Evolutionary conservation across 441 rosid genomes (phyloP).

Genomic region (Brassica hybrid): DNA sequence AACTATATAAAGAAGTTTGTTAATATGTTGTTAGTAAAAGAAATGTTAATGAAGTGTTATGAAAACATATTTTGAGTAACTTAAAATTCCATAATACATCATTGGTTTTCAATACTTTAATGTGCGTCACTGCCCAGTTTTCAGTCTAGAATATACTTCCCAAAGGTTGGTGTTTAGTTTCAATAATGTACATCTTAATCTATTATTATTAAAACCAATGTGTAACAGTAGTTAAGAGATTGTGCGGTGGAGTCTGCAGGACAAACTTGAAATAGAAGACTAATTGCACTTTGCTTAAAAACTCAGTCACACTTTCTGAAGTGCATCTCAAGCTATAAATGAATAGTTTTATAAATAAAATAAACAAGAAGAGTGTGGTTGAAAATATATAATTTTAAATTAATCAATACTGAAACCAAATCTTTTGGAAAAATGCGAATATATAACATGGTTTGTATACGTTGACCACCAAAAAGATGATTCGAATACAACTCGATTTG

Average conservation of each 20-base stretch:
- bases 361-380: constrained; percentile 22
- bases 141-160: not conserved
- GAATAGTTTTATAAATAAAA: not conserved
- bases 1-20: not conserved
- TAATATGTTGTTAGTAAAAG: not conserved
- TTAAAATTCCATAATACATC: not conserved
- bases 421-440: constrained; percentile 1
- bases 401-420: not conserved
- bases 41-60: not conserved
- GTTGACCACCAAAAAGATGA: constrained; percentile 22
- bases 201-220: constrained; percentile 20
- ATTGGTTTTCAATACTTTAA: constrained; percentile 9
- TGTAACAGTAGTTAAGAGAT: constrained; percentile 24
- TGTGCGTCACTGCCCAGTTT: constrained; percentile 11
- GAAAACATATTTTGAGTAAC: constrained; percentile 13
- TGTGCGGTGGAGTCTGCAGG: constrained; percentile 35
- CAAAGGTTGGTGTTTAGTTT: constrained; percentile 35
- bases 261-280: constrained; percentile 42
- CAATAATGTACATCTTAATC: constrained; percentile 32
- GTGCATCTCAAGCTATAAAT: constrained; percentile 40
- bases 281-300: constrained; percentile 45
- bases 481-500: constrained; percentile 31
- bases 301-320: constrained; percentile 41
- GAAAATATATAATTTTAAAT: constrained; percentile 7
- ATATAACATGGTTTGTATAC: constrained; percentile 16